These are phyloP conservation scores for Aspergillus intermedius DNA, from an alignment of 2,329 filamentous ascomycete species.

Conservation along the genomic window DNA sequence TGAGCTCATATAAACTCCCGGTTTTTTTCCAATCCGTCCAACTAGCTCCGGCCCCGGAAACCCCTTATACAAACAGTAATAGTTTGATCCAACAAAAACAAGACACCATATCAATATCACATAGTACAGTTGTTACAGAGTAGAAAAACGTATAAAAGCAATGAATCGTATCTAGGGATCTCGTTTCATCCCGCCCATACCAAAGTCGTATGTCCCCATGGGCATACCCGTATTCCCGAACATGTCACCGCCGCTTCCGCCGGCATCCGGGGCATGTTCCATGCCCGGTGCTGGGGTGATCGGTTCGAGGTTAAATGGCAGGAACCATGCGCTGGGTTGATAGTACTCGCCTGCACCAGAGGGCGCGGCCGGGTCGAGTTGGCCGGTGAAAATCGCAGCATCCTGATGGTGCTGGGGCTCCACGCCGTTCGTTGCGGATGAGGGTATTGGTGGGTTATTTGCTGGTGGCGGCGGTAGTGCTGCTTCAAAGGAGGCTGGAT, in stretches of 20 bases:
- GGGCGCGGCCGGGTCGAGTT: constrained; percentile 29
- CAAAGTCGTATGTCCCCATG: background rate
- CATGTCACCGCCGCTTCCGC: background rate
- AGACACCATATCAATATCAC: background rate
- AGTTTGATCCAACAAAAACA: too few relatives aligned
- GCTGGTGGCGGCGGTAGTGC: background rate
- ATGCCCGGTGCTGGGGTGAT: constrained; percentile 13
- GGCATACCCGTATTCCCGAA: background rate
- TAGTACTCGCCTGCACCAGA: constrained; percentile 33
- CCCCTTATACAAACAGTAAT: too few relatives aligned
- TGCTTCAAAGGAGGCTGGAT: constrained; percentile 35
- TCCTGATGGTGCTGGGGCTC: constrained; percentile 13
- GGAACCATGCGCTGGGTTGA: constrained; percentile 69
- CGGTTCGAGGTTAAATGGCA: constrained; percentile 86
- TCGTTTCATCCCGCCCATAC: background rate
- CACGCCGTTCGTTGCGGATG: constrained; percentile 19
- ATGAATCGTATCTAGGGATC: background rate
- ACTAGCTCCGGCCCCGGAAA: too few relatives aligned
- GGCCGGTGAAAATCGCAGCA: constrained; percentile 28
- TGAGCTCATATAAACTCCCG: too few relatives aligned
- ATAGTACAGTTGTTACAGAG: background rate
- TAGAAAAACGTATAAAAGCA: too few relatives aligned
- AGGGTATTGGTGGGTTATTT: constrained; percentile 14
- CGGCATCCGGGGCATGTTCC: background rate
- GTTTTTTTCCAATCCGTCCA: too few relatives aligned